Conservation (phyloP, 306 rosid genomes). For the Vigna mungo region DNA sequence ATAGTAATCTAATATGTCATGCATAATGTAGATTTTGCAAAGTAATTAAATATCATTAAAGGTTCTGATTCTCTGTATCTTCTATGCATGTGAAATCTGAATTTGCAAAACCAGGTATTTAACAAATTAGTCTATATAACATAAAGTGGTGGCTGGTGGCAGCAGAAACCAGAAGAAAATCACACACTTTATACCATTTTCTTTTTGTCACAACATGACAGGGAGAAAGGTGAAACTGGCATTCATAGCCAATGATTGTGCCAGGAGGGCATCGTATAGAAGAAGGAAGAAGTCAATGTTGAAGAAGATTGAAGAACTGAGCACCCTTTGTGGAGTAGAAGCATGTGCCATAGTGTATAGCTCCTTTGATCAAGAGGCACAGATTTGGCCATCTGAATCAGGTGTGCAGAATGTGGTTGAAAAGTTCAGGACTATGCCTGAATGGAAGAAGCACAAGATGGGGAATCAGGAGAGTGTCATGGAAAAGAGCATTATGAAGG, state of each 20-base stretch:
- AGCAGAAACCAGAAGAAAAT: background rate
- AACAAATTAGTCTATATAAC: too few relatives aligned
- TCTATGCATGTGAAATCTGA: background rate
- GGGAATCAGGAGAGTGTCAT: background rate
- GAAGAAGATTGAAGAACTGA: slow-evolving; percentile 46
- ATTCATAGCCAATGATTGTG: slow-evolving; percentile 41
- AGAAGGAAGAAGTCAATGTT: slow-evolving; percentile 46
- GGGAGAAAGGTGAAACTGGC: slow-evolving; percentile 51
- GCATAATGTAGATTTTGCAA: background rate
- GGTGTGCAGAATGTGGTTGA: background rate
- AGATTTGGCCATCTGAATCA: background rate
- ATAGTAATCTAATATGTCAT: background rate
- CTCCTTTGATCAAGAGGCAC: slow-evolving; percentile 12
- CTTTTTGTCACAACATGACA: slow-evolving; percentile 4
- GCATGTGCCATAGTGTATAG: slow-evolving; percentile 49
- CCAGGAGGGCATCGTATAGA: slow-evolving; percentile 46
- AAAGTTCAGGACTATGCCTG: background rate
- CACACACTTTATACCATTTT: background rate
- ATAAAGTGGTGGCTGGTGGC: background rate
- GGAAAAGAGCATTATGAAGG: background rate
- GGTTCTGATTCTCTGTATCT: background rate
- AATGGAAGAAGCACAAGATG: background rate
- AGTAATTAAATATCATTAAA: background rate
- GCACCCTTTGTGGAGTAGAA: slow-evolving; percentile 50
- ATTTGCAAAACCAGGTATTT: background rate